Evolutionary conservation across 2,329 filamentous ascomycete genomes (phyloP), one percentile per base, ranked within the genome.

Genomic region (Aspergillus sojae): DNA sequence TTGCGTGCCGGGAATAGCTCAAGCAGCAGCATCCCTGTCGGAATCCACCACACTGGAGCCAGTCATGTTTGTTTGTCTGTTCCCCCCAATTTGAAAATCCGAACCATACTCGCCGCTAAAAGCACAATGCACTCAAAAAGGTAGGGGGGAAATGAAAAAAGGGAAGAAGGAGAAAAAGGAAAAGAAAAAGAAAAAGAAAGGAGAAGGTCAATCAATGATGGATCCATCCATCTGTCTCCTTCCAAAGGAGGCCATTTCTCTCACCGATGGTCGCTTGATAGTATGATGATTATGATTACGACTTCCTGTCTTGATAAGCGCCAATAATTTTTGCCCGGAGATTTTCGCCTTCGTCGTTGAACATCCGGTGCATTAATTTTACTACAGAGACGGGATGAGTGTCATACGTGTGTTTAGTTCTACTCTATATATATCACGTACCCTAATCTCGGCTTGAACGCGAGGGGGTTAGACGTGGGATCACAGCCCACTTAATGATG

Each of bases 1-100:
- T 62, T 66, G 63, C 61, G 60, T 41, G 55, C 65, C 65, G 62
- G 65, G 63, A 65, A 65, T 65, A 69, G 67, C 66, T 60, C 56
- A 50, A 67, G 61, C 58, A 61, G 56, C 60, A 52, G 59, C 53
- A 67, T 67, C 65, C 62, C 62, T 67, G 59, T 28, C 57, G 26
- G 50, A 26, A 50, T 54, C 64, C 61, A 59, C 58, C 36, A 62
- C 19, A 19, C n/a, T 41, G 54, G 36, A 54, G 53, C 65, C 67
- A 67, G 65, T 67, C 30, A 41, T 19, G 26, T 21, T 36, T 32
- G 28, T 52, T 32, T 54, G 36, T 45, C 45, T 28, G n/a, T 55
- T 55, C 30, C 52, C 62, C 26, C 30, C 26, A 58, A 30, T 58
- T 62, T 56, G 41, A 59, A 64, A 57, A 16, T 48, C 32, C 50